Evolutionary conservation across 768 basidiomycete species (phyloP).

Genomic region (Kondoa subrosea): DNA sequence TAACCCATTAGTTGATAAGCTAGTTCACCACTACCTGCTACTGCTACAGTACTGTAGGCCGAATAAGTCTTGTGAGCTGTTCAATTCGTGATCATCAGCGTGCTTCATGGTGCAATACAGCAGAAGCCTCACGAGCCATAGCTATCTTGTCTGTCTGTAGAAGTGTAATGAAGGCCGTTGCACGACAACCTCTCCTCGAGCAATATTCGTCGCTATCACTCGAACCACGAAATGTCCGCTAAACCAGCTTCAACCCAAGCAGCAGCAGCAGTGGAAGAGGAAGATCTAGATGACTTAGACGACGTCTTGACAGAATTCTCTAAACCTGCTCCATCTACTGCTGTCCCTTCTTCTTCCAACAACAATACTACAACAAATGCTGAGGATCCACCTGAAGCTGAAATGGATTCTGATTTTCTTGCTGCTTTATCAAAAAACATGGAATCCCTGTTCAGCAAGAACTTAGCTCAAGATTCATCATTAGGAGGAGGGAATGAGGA

Average conservation of each 20-base stretch:
- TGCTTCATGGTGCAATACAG: background rate
- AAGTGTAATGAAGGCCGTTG: background rate
- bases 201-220: background rate
- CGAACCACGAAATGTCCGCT: background rate
- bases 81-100: background rate
- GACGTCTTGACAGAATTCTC: slow-evolving; percentile 13
- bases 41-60: background rate
- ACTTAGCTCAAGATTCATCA: background rate
- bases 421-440: slow-evolving; percentile 19
- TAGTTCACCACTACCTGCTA: background rate
- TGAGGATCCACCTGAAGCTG: slow-evolving; percentile 22
- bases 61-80: background rate
- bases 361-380: background rate
- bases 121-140: background rate
- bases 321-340: background rate
- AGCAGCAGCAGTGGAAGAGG: slow-evolving; percentile 9
- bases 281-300: slow-evolving; percentile 17
- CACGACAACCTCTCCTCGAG: background rate
- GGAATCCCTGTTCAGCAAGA: background rate
- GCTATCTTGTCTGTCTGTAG: background rate
- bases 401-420: slow-evolving; percentile 21
- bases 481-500: background rate
- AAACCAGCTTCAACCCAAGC: background rate
- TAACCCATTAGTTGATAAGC: background rate
- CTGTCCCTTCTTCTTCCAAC: slow-evolving; percentile 7